Evolutionary conservation across 306 rosid species (phyloP).

Genomic region (Luffa aegyptiaca): DNA sequence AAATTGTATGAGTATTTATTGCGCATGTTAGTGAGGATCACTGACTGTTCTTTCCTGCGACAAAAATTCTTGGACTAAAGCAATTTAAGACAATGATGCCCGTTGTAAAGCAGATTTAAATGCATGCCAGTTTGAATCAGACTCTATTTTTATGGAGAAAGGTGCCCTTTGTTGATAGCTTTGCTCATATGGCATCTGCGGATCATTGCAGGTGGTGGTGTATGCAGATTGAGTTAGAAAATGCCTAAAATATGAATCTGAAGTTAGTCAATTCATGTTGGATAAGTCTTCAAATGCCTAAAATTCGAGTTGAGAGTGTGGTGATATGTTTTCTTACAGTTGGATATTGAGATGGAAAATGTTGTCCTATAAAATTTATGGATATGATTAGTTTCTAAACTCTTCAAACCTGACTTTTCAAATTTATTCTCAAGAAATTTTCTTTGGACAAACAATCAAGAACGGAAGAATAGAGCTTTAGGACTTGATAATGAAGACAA

Average conservation of each 20-base stretch:
- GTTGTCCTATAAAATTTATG: background rate
- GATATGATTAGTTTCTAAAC: background rate
- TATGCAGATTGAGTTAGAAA: conserved; percentile 5
- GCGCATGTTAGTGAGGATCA: background rate
- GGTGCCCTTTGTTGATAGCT: background rate
- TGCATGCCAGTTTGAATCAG: background rate
- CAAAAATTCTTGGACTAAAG: background rate
- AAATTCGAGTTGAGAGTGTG: background rate
- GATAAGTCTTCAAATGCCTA: background rate
- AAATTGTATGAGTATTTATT: background rate
- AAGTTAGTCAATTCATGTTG: background rate
- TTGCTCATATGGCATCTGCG: background rate
- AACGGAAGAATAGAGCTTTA: background rate
- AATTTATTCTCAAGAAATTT: background rate
- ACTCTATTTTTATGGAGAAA: background rate
- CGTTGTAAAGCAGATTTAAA: background rate
- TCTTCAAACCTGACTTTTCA: background rate
- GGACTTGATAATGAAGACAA: background rate
- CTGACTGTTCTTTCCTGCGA: background rate
- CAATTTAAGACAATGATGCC: background rate
- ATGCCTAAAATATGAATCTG: background rate
- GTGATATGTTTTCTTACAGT: background rate
- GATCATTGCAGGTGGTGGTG: background rate
- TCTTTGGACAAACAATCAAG: background rate
- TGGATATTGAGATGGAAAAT: background rate